A percentile compares a stretch with the other conserved stretches of the same genome.
Evolutionary conservation across 192 early-diverging fungal species (phyloP).

Genomic region (Rhizophagus clarus): DNA sequence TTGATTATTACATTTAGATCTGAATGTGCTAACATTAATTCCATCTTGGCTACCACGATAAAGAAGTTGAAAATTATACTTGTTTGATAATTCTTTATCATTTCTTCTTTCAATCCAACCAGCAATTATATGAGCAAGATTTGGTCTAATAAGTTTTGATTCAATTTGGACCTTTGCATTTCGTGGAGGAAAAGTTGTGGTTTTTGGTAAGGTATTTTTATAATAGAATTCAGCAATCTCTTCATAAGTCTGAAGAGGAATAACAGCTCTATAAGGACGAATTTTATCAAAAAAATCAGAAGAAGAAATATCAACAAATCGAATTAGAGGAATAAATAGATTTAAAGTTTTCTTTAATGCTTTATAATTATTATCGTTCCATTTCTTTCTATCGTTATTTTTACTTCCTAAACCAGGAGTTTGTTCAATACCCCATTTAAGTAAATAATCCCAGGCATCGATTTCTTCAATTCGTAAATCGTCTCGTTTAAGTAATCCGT

Average conservation of each 20-base stretch:
- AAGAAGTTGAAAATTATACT: too few species aligned
- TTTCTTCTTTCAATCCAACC: too few species aligned
- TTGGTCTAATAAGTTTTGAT: conserved; percentile 7
- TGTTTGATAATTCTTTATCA: too few species aligned
- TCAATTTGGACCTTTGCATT: not conserved
- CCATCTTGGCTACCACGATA: conserved; percentile 5
- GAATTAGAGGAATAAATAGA: conserved; percentile 3
- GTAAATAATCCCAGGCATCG: conserved; percentile 8
- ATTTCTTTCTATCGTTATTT: not conserved
- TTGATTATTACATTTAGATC: too few species aligned
- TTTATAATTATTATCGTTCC: conserved; percentile 6
- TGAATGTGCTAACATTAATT: not conserved
- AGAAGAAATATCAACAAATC: conserved; percentile 7
- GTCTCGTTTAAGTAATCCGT: too few species aligned
- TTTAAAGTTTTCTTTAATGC: not conserved
- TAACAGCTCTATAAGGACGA: not conserved
- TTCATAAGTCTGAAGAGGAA: not conserved
- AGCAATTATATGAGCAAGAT: too few species aligned
- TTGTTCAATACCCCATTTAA: conserved; percentile 20
- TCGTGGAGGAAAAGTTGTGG: too few species aligned
- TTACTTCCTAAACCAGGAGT: too few species aligned
- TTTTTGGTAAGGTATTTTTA: too few species aligned
- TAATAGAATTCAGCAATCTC: not conserved
- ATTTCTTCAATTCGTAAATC: conserved; percentile 2
- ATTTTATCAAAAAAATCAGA: too few species aligned